Evolutionary conservation across 2,329 filamentous ascomycete species (phyloP).

Genomic region (Colletotrichum abscissum): DNA sequence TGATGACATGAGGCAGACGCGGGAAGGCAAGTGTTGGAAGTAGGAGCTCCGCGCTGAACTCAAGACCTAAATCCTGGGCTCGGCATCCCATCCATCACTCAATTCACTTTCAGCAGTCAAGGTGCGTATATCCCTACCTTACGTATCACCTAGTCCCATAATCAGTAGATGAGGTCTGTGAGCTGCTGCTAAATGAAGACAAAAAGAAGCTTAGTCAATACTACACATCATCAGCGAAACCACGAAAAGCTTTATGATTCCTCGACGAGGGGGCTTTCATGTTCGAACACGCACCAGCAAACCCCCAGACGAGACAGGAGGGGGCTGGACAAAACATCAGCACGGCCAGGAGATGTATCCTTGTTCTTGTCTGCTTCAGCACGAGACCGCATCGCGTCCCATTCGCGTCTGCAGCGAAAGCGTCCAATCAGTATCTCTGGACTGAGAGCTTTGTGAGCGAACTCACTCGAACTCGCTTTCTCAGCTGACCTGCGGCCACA

Average conservation of each 20-base stretch:
- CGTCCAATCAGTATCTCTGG: neutral
- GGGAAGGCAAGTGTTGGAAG: neutral
- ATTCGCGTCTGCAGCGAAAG: neutral
- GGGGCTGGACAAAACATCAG: neutral
- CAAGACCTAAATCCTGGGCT: neutral
- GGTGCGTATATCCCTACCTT: neutral
- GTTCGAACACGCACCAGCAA: neutral
- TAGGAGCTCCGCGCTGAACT: neutral
- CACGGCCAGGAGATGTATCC: neutral
- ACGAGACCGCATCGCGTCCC: neutral
- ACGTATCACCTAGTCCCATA: neutral
- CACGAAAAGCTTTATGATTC: neutral
- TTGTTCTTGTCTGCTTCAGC: neutral
- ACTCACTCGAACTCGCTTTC: neutral
- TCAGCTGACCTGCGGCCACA: neutral
- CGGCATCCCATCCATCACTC: neutral
- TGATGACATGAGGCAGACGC: neutral
- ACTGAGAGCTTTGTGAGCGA: neutral
- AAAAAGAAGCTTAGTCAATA: neutral
- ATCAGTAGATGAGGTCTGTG: conserved; percentile 1
- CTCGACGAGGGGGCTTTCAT: neutral
- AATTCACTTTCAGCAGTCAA: neutral
- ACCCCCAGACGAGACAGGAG: neutral
- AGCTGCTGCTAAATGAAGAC: neutral
- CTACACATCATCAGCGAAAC: too few relatives aligned